A percentile compares a stretch with the other conserved stretches of the same genome.
These are phyloP conservation scores for Protomyces pachydermus DNA, from an alignment of 1,139 yeast genomes.

Conservation along the genomic window DNA sequence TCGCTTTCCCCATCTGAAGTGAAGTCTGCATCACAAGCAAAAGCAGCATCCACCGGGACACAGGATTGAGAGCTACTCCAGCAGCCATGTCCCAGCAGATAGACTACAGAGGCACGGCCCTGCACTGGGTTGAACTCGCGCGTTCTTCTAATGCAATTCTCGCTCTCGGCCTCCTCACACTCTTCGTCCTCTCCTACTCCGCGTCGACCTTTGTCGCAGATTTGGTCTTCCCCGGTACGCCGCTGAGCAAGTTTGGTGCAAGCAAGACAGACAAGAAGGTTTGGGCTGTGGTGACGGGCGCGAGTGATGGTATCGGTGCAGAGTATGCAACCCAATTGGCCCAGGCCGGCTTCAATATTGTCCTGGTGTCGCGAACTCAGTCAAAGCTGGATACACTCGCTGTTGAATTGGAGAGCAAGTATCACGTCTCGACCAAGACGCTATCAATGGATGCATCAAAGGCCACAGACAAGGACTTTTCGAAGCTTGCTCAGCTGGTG, in stretches of 20 bases:
- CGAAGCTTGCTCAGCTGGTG: slow-evolving; percentile 48
- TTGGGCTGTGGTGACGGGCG: slow-evolving; percentile 95
- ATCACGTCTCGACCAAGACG: slow-evolving; percentile 57
- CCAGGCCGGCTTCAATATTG: slow-evolving; percentile 70
- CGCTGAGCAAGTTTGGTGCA: slow-evolving; percentile 65
- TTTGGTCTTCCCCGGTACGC: slow-evolving; percentile 16
- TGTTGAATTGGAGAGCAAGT: slow-evolving; percentile 55
- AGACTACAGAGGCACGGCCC: slow-evolving; percentile 9
- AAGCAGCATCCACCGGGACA: no score
- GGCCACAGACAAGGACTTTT: slow-evolving; percentile 54
- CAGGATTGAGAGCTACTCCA: no score
- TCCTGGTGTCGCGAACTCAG: slow-evolving; percentile 77
- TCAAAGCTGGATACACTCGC: slow-evolving; percentile 67
- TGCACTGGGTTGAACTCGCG: slow-evolving; percentile 3
- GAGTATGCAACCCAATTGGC: slow-evolving; percentile 87
- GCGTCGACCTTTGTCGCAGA: slow-evolving; percentile 11
- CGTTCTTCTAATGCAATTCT: slow-evolving; percentile 11
- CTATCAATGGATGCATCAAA: slow-evolving; percentile 75
- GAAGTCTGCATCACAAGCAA: no score
- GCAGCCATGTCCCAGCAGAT: slow-evolving; percentile 1
- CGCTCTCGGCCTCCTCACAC: slow-evolving; percentile 8
- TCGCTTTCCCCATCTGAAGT: no score
- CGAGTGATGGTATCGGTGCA: slow-evolving; percentile 96
- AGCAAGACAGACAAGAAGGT: slow-evolving; percentile 42
- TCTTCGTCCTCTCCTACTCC: slow-evolving; percentile 13